phyloP scores from a whole-genome alignment of 73 alveolate genomes.

The Symbiodinium natans region DNA sequence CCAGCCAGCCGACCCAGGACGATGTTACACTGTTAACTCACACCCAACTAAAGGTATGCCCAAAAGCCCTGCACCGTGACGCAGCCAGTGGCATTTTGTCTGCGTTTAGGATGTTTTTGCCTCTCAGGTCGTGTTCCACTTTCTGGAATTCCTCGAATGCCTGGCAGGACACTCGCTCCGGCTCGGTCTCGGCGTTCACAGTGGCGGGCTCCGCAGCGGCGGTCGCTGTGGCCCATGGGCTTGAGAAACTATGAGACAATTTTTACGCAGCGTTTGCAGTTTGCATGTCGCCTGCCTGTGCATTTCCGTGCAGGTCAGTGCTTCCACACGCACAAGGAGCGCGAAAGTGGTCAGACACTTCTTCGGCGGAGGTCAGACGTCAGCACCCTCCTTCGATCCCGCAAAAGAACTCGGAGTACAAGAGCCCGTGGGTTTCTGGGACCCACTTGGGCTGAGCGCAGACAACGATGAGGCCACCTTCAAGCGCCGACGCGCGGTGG shows the following conservation, averaged over 20 bases:
- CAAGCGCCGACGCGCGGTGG: slow-evolving; percentile 75
- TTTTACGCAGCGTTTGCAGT: no score
- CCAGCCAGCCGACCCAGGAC: no score
- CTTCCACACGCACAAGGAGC: not conserved
- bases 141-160: no score
- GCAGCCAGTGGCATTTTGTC: no score
- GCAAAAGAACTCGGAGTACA: slow-evolving; percentile 58
- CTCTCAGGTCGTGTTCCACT: no score
- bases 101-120: no score
- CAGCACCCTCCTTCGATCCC: slow-evolving; percentile 15
- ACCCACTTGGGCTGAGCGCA: slow-evolving; percentile 57
- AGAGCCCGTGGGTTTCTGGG: slow-evolving; percentile 78
- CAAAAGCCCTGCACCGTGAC: no score
- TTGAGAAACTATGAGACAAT: no score
- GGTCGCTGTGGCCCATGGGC: not conserved
- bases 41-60: no score
- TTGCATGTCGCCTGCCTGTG: no score
- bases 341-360: slow-evolving; percentile 4
- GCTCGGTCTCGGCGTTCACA: not conserved
- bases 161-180: not conserved
- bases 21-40: no score
- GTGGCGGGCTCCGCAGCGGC: not conserved
- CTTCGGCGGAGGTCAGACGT: slow-evolving; percentile 9
- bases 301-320: not conserved
- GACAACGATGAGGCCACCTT: slow-evolving; percentile 80